Conservation (phyloP, 2,329 filamentous ascomycete genomes). For the Rutstroemia sydowiana region DNA sequence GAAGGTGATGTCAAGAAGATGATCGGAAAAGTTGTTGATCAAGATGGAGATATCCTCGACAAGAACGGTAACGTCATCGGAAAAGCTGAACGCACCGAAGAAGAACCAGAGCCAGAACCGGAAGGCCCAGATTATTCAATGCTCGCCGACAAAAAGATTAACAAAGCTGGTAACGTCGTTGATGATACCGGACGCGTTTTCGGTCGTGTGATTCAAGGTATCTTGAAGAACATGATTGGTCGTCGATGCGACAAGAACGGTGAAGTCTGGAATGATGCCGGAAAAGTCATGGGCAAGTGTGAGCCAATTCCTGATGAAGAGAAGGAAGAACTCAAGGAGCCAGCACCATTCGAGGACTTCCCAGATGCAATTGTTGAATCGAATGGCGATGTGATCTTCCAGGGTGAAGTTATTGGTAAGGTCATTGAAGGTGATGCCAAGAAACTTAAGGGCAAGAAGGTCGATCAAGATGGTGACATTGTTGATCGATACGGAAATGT, state of each 20-base stretch:
- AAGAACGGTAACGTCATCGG: slow-evolving; percentile 55
- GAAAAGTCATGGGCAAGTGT: slow-evolving; percentile 59
- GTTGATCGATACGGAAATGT: slow-evolving; percentile 59
- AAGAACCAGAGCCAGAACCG: slow-evolving; percentile 20
- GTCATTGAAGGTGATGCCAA: slow-evolving; percentile 58
- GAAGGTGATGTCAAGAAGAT: slow-evolving; percentile 58
- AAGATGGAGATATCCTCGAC: slow-evolving; percentile 76
- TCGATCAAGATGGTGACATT: slow-evolving; percentile 64
- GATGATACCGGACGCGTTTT: slow-evolving; percentile 46
- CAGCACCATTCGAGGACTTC: slow-evolving; percentile 51
- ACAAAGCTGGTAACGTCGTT: slow-evolving; percentile 52
- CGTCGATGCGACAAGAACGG: slow-evolving; percentile 59
- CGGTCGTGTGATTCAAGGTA: slow-evolving; percentile 57
- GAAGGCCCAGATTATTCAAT: slow-evolving; percentile 37
- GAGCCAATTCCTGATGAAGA: slow-evolving; percentile 55
- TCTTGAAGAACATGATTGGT: slow-evolving; percentile 55
- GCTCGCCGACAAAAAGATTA: slow-evolving; percentile 48
- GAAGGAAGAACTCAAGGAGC: slow-evolving; percentile 39
- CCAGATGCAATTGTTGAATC: slow-evolving; percentile 46
- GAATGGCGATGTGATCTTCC: slow-evolving; percentile 45
- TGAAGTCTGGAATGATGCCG: slow-evolving; percentile 63
- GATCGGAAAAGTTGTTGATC: slow-evolving; percentile 63
- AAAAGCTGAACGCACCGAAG: slow-evolving; percentile 29
- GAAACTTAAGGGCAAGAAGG: slow-evolving; percentile 55
- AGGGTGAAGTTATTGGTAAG: slow-evolving; percentile 49